Evolutionary conservation across 176 grass and related monocot species (phyloP).

Genomic region (Pontederia paniculata): DNA sequence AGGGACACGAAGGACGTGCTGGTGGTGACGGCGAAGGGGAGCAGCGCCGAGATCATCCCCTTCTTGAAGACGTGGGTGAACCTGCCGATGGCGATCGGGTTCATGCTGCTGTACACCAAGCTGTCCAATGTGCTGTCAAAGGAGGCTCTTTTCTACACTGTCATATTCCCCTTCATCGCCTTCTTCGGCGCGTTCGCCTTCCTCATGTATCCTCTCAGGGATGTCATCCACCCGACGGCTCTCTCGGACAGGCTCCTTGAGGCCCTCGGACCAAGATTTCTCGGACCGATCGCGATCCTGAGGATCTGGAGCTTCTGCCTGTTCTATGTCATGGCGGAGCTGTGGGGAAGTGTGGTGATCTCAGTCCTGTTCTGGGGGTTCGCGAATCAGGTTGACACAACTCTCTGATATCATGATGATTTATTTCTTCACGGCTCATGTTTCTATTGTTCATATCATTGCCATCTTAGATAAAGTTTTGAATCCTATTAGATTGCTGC

Average conservation of each 20-base stretch:
- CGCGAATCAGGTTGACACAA: constrained; percentile 58
- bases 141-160: constrained; percentile 91
- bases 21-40: constrained; percentile 88
- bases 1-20: constrained; percentile 97
- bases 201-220: constrained; percentile 68
- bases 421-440: background rate
- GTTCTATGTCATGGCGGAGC: constrained; percentile 96
- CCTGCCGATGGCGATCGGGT: constrained; percentile 91
- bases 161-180: constrained; percentile 92
- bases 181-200: constrained; percentile 80
- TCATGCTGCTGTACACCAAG: constrained; percentile 97
- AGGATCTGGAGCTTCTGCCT: constrained; percentile 95
- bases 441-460: background rate
- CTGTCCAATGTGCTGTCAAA: constrained; percentile 78
- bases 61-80: constrained; percentile 99
- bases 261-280: constrained; percentile 62
- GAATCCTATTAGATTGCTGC: too few species aligned
- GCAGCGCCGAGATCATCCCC: constrained; percentile 98
- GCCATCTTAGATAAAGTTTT: too few species aligned
- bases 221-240: constrained; percentile 78
- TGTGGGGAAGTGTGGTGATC: constrained; percentile 97
- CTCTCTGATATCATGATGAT: background rate
- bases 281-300: constrained; percentile 69
- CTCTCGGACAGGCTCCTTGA: constrained; percentile 61
- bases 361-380: constrained; percentile 97